Base-by-base conservation (phyloP, 2,329 filamentous ascomycete genomes). In the Ophiostoma piceae region DNA sequence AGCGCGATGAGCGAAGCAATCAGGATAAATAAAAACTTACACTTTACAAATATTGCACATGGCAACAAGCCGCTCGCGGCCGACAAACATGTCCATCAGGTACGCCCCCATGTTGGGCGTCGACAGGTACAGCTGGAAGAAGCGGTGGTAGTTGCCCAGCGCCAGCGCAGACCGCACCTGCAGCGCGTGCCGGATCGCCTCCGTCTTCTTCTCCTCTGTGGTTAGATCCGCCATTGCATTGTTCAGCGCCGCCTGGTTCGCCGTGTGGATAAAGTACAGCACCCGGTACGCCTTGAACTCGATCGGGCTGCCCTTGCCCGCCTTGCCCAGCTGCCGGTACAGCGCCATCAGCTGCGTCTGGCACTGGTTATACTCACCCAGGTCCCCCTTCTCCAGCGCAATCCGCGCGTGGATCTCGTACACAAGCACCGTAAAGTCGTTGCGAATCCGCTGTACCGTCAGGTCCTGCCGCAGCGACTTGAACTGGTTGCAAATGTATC, bases 311-410 rank as follows among this genome's bases (percentile, higher is more conserved):
- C 94, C 95, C 37, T 41, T 26, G 35, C n/a, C 65, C 37, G n/a
- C 65, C 79, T 97, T 83, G 75, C 92, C 91, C 37, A 51, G 57
- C 82, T 92, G 87, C 79, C 88, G 87, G 82, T 99, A 98, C 77
- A 99, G 84, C 74, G 91, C 92, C 80, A 92, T 92, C 78, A 99
- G 85, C 83, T 99, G 95, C 77, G 95, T 98, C 84, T 99, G 95
- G 82, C 95, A 99, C 86, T 99, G 95, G 84, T 99, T 99, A 95
- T 99, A 99, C 95, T 99, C 95, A 99, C 95, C 94, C 84, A 98
- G 88, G 84, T 99, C 95, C 82, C 92, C 93, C 86, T 96, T 97
- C 82, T 99, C 94, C 80, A 99, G 85, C 75, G 95, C 95, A 81
- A 99, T 98, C 72, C 95, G 90, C 73, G 94, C 95, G 82, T 99